Evolutionary conservation across 73 alveolate genomes (phyloP).

Genomic region (Paramecium bursaria): DNA sequence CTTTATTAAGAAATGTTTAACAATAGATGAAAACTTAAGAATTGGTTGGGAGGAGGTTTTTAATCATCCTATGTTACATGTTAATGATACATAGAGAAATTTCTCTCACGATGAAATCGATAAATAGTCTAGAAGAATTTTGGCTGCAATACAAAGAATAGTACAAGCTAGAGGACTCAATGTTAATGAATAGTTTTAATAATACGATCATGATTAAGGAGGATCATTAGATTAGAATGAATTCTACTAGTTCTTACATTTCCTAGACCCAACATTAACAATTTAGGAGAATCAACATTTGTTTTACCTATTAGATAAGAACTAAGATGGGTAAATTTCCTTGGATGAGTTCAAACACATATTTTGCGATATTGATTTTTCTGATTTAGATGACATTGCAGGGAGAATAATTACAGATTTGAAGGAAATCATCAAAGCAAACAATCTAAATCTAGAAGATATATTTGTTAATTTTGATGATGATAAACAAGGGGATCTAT

Average conservation of each 20-base stretch:
- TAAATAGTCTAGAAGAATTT: background rate
- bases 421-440: constrained; percentile 67
- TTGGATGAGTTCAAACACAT: constrained; percentile 57
- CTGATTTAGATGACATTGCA: constrained; percentile 65
- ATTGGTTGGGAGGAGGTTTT: constrained; percentile 57
- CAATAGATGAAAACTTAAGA: constrained; percentile 14
- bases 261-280: constrained; percentile 21
- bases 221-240: constrained; percentile 40
- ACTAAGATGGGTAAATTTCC: background rate
- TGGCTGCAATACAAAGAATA: constrained; percentile 15
- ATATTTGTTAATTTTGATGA: constrained; percentile 63
- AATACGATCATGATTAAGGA: constrained; percentile 1
- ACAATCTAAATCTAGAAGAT: constrained; percentile 45
- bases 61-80: constrained; percentile 22
- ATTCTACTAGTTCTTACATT: constrained; percentile 1
- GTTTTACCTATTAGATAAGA: constrained; percentile 6
- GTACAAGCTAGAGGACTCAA: constrained; percentile 1
- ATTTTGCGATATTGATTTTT: constrained; percentile 59
- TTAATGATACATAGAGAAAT: background rate
- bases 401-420: constrained; percentile 59
- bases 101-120: background rate
- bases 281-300: constrained; percentile 3
- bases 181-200: background rate
- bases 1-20: constrained; percentile 52
- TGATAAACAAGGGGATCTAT: constrained; percentile 65